A percentile compares a stretch with the other conserved stretches of the same genome.
Conservation (phyloP, 768 basidiomycete species). For the Macrolepiota dolichaula region DNA sequence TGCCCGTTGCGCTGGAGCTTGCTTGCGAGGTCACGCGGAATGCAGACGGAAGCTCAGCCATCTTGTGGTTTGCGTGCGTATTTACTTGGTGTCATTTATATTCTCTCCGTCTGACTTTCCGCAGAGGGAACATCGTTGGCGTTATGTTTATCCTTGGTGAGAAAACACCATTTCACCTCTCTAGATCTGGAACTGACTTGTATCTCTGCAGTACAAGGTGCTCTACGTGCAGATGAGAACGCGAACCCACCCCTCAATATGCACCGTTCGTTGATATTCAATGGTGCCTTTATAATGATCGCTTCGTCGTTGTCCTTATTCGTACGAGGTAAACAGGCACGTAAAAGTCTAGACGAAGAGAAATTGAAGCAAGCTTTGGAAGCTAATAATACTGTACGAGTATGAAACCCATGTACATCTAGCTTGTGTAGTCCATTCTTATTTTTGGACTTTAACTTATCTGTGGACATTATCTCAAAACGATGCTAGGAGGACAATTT, state of each 20-base stretch:
- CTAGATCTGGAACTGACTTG: neutral
- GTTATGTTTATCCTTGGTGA: constrained; percentile 61
- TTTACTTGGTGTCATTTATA: constrained; percentile 2
- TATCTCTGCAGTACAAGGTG: constrained; percentile 49
- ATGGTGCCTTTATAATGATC: constrained; percentile 46
- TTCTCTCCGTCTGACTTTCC: neutral
- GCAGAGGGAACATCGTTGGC: constrained; percentile 64
- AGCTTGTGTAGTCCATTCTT: neutral
- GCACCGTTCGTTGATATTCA: constrained; percentile 64
- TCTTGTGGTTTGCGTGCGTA: constrained; percentile 73
- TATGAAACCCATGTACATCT: neutral
- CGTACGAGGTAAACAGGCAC: constrained; percentile 56
- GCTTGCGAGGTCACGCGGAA: constrained; percentile 79
- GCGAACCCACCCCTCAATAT: constrained; percentile 75
- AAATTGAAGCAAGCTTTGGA: constrained; percentile 26
- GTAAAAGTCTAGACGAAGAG: constrained; percentile 60
- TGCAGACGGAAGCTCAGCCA: constrained; percentile 70
- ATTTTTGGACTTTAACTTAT: too few species aligned
- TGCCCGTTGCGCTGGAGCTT: constrained; percentile 76
- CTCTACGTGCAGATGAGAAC: constrained; percentile 57
- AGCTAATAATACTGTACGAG: neutral
- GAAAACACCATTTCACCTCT: constrained; percentile 14
- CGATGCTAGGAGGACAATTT: too few species aligned
- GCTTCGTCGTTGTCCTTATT: constrained; percentile 43
- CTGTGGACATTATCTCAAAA: too few species aligned